These are phyloP conservation scores for Flaveria trinervia DNA, from an alignment of 129 eudicot species.

Conservation along the genomic window DNA sequence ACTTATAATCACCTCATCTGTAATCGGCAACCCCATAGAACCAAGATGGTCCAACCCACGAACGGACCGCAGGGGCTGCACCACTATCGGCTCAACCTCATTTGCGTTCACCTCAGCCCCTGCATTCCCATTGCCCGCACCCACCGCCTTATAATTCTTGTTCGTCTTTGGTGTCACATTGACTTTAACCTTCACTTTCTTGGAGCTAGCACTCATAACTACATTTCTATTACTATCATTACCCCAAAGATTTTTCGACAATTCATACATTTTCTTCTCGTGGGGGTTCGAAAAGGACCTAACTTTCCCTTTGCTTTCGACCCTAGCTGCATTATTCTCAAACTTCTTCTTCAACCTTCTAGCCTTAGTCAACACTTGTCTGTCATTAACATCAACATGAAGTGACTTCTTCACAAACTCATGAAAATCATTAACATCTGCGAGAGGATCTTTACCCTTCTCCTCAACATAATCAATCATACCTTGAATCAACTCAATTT, in stretches of 20 bases:
- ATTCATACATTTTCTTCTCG: slow-evolving; percentile 48
- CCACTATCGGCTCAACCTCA: slow-evolving; percentile 26
- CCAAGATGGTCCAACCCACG: slow-evolving; percentile 10
- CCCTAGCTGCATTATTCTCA: slow-evolving; percentile 32
- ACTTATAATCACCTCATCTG: slow-evolving; percentile 36
- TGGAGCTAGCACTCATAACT: slow-evolving; percentile 10
- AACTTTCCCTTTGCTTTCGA: slow-evolving; percentile 38
- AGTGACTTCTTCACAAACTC: slow-evolving; percentile 62
- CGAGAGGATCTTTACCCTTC: slow-evolving; percentile 50
- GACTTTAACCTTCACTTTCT: slow-evolving; percentile 31
- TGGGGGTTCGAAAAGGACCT: slow-evolving; percentile 53
- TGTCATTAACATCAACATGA: slow-evolving; percentile 55
- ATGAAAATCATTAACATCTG: slow-evolving; percentile 50
- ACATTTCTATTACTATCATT: slow-evolving; percentile 10
- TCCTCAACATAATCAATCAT: slow-evolving; percentile 47
- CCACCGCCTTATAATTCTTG: slow-evolving; percentile 11
- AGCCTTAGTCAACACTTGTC: slow-evolving; percentile 52
- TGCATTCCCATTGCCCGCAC: slow-evolving; percentile 29
- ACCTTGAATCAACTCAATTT: slow-evolving; percentile 64
- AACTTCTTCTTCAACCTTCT: slow-evolving; percentile 59
- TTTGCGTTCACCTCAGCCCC: slow-evolving; percentile 15
- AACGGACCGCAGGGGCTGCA: neutral
- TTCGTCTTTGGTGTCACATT: slow-evolving; percentile 33
- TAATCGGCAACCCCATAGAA: slow-evolving; percentile 24
- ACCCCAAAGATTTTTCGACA: slow-evolving; percentile 69